A percentile compares a stretch with the other conserved stretches of the same genome.
These are phyloP conservation scores for Diaporthe eres DNA, from an alignment of 2,329 filamentous ascomycete genomes.

Conservation along the genomic window DNA sequence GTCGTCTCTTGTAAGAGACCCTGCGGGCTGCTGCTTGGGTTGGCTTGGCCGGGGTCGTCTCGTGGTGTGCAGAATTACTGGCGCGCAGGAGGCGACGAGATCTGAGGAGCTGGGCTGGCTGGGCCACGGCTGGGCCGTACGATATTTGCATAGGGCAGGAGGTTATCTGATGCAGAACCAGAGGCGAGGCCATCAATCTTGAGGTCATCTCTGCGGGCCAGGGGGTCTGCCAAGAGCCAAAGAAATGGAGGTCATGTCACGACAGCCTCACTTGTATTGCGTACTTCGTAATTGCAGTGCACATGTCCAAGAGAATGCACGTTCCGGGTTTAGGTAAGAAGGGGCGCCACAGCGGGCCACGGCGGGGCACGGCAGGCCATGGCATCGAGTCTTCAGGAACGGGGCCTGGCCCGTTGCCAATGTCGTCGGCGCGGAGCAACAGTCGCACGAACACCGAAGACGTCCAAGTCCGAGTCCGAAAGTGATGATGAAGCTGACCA, in stretches of 20 bases:
- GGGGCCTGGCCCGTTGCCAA: slow-evolving; percentile 1
- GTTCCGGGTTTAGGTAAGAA: neutral
- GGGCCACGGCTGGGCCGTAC: slow-evolving; percentile 21
- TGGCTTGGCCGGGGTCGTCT: slow-evolving; percentile 2
- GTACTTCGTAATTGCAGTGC: neutral
- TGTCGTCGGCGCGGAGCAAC: slow-evolving; percentile 6
- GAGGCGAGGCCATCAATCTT: neutral
- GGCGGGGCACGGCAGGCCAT: neutral
- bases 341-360: neutral
- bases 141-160: slow-evolving; percentile 23
- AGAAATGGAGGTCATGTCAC: neutral
- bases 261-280: neutral
- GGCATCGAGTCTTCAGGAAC: neutral
- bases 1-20: slow-evolving; percentile 13
- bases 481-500: slow-evolving; percentile 9
- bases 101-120: slow-evolving; percentile 25
- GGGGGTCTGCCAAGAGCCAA: slow-evolving; percentile 17
- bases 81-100: slow-evolving; percentile 1
- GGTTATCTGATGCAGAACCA: neutral
- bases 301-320: neutral
- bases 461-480: slow-evolving; percentile 26
- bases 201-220: slow-evolving; percentile 1
- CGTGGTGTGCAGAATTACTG: neutral
- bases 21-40: neutral
- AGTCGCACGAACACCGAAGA: neutral